Base-by-base conservation (phyloP, 1,139 yeast species). In the Debaryomyces udenii region DNA sequence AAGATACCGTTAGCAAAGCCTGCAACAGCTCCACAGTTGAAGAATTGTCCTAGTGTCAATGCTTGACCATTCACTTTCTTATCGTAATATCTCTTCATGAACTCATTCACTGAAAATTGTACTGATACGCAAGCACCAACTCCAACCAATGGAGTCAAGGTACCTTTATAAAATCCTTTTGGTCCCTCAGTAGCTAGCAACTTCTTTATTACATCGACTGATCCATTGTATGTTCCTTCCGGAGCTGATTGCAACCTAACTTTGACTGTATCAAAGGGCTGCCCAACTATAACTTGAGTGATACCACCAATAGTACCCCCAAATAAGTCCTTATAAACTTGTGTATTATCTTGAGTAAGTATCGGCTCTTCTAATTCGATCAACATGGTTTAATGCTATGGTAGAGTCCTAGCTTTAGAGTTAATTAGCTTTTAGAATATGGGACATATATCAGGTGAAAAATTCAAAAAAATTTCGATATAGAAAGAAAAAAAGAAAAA, bases 241-340 rank as follows among this genome's bases (percentile, higher is more conserved):
- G 89, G 81, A 1, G 95, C 89, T 6, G 93, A 83, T 57, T 91
- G 97, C 37, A 91, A 72, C 48, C 98, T 77, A 28, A 91, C 97
- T 63, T 90, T 91, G 35, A 94, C 88, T 9, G 96, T 88, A 61
- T 91, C 98, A 56, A 91, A 91, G 9, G 98, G 98, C 64, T 91
- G 97, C 24, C 97, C 97, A n/a, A 86, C 88, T 35, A 91, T 70
- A 10, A 91, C 97, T 66, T 91, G 98, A 11, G 96, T 90, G 35
- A 91, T 80, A 44, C 98, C 98, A 46, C 97, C 97, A 57, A 87
- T 76, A 26, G 96, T 90, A 9, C 97, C 98, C 4, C 95, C 95
- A 47, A 86, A 70, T 39, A 91, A 76, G 61, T 91, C 97, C 57
- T 89, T 90, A 24, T 74, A 56, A 2, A 89, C 93, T 52, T 90